Conservation (phyloP, 208 protist genomes). For the Acanthamoeba polyphaga region DNA sequence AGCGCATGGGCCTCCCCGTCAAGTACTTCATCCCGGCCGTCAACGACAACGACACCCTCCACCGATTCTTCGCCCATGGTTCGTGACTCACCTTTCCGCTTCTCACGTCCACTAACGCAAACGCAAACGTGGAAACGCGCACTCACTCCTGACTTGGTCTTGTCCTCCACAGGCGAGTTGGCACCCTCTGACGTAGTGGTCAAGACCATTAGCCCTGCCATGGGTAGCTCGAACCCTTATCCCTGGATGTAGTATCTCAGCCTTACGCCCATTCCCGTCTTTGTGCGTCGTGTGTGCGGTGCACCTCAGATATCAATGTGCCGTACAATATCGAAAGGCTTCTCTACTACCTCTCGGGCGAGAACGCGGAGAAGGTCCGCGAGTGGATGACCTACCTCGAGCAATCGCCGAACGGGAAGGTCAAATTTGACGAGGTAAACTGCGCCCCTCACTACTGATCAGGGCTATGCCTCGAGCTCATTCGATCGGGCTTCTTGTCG, state of each 20-base stretch:
- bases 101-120: background rate
- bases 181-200: slow-evolving; percentile 43
- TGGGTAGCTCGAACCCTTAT: slow-evolving; percentile 78
- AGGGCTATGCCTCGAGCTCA: background rate
- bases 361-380: slow-evolving; percentile 89
- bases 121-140: background rate
- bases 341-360: slow-evolving; percentile 92
- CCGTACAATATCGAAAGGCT: slow-evolving; percentile 97
- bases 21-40: slow-evolving; percentile 95
- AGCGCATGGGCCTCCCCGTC: slow-evolving; percentile 92
- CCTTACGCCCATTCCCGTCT: background rate
- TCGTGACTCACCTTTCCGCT: background rate
- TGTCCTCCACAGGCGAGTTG: background rate
- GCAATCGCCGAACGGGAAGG: background rate
- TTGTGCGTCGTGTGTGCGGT: slow-evolving; percentile 84
- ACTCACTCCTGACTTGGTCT: background rate
- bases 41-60: slow-evolving; percentile 97
- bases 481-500: background rate
- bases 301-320: slow-evolving; percentile 94
- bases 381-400: slow-evolving; percentile 78
- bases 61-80: slow-evolving; percentile 94
- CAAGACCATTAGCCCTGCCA: slow-evolving; percentile 79
- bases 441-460: background rate
- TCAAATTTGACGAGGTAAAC: slow-evolving; percentile 36
- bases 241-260: too few relatives aligned